Conservation (phyloP, 139 green algal species). For the Micractinium conductrix region DNA sequence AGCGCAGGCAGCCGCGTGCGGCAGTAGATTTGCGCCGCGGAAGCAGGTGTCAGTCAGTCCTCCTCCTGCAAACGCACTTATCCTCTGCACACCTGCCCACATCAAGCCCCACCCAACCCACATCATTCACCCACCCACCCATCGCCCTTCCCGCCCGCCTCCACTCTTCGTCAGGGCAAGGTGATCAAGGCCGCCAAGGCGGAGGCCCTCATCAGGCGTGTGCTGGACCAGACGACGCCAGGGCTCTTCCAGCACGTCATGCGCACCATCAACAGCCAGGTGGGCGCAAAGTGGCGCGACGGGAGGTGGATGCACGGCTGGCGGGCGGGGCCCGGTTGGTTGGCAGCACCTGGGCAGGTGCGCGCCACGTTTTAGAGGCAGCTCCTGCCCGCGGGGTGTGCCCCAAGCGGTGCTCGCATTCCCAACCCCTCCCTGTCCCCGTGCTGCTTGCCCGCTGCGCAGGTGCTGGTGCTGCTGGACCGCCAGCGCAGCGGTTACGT, state of each 20-base stretch:
- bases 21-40: too few species aligned
- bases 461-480: conserved; percentile 53
- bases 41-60: too few species aligned
- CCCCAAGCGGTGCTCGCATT: too few species aligned
- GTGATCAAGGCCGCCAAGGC: conserved; percentile 55
- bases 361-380: too few species aligned
- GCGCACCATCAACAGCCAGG: conserved; percentile 56
- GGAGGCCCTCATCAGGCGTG: conserved; percentile 45
- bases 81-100: too few species aligned
- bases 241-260: conserved; percentile 69
- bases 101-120: not conserved
- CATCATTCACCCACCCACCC: not conserved
- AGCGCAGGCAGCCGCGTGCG: not conserved
- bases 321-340: too few species aligned
- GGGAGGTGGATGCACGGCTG: too few species aligned
- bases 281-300: too few species aligned
- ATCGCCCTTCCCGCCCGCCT: not conserved
- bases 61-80: too few species aligned
- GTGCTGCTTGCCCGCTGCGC: not conserved
- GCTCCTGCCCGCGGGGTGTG: too few species aligned
- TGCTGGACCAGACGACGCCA: conserved; percentile 53
- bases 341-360: too few species aligned
- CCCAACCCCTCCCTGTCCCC: not conserved
- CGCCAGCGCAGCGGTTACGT: conserved; percentile 32
- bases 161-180: conserved; percentile 30